Conservation (phyloP, 495 filamentous ascomycete species). For the Xylaria cubensis region DNA sequence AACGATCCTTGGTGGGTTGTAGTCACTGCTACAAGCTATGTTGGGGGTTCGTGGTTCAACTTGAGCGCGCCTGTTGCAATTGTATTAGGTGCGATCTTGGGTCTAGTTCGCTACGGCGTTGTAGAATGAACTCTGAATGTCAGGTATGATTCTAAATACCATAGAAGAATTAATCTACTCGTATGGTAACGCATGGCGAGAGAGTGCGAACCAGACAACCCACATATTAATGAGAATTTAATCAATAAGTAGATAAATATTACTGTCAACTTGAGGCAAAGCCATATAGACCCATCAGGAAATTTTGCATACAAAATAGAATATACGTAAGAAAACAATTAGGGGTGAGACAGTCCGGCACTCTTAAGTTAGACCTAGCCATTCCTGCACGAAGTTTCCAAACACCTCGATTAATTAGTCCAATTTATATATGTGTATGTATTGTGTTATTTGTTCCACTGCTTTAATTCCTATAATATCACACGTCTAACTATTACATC, state of each 20-base stretch:
- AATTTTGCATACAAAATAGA: no score
- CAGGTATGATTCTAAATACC: background rate
- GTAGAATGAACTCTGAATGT: slow-evolving; percentile 33
- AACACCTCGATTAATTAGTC: background rate
- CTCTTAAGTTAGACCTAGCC: no score
- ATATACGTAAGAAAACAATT: no score
- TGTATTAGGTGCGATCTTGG: slow-evolving; percentile 67
- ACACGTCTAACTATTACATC: no score
- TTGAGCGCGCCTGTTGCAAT: slow-evolving; percentile 68
- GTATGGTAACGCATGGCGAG: no score
- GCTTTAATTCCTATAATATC: no score
- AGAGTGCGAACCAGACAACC: background rate
- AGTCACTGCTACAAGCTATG: slow-evolving; percentile 67
- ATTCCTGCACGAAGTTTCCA: background rate
- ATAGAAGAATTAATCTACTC: no score
- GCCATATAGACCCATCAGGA: no score
- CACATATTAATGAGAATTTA: background rate
- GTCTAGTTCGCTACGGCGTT: slow-evolving; percentile 70
- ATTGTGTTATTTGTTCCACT: background rate
- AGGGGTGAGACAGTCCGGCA: no score
- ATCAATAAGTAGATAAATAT: background rate
- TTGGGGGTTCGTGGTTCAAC: slow-evolving; percentile 66
- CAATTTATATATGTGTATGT: background rate
- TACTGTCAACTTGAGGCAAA: background rate
- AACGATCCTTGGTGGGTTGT: slow-evolving; percentile 81